These are phyloP conservation scores for Arachis stenosperma DNA, from an alignment of 306 rosid genomes.

Conservation along the genomic window DNA sequence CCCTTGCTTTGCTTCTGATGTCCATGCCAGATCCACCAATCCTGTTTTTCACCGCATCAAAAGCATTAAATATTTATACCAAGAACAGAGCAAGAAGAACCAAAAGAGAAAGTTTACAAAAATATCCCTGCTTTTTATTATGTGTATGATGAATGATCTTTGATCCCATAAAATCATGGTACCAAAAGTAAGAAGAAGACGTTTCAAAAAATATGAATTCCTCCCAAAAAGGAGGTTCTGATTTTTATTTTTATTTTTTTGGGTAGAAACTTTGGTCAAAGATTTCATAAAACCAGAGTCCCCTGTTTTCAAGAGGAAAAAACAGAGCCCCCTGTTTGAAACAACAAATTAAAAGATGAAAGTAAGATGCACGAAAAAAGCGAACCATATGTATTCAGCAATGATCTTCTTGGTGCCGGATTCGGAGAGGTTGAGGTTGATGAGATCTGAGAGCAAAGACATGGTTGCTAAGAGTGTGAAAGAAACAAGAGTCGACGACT, in stretches of 20 bases:
- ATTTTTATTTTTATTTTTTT: not conserved
- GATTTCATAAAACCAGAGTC: slow-evolving; percentile 26
- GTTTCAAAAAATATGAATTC: slow-evolving; percentile 29
- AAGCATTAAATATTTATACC: not conserved
- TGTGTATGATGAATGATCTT: slow-evolving; percentile 2
- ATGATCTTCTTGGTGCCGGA: slow-evolving; percentile 45
- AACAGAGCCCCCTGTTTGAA: slow-evolving; percentile 26
- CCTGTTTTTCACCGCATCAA: slow-evolving; percentile 44
- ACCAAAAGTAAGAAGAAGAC: not conserved
- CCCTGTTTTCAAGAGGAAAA: slow-evolving; percentile 26
- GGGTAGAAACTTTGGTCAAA: slow-evolving; percentile 6
- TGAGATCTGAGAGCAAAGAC: slow-evolving; percentile 55
- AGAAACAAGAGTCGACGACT: not conserved
- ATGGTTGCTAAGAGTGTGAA: slow-evolving; percentile 10
- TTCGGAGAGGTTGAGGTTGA: slow-evolving; percentile 59
- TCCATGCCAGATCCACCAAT: slow-evolving; percentile 78
- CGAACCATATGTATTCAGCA: slow-evolving; percentile 81
- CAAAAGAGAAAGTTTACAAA: not conserved
- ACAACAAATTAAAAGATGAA: not conserved
- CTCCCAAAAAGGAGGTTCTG: slow-evolving; percentile 10
- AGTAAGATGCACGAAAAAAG: not conserved
- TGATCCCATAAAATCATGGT: not conserved
- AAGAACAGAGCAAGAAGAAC: not conserved
- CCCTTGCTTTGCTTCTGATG: slow-evolving; percentile 74
- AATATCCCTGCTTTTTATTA: not conserved